Conservation (phyloP, 2,329 filamentous ascomycete species). For the Setomelanomma holmii region DNA sequence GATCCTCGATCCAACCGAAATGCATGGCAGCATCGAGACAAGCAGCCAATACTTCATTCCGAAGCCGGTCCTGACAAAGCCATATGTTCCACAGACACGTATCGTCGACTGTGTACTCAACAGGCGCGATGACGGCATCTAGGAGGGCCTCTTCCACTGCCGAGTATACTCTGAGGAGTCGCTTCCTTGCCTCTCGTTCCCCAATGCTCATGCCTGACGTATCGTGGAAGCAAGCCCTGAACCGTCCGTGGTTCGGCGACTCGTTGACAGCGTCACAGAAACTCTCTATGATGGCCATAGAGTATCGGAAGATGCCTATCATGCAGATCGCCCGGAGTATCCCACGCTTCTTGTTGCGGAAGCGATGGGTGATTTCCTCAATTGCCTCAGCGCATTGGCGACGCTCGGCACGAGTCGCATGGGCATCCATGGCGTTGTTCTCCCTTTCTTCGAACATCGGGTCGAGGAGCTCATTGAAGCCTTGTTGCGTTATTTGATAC, state of each 20-base stretch:
- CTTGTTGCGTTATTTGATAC: constrained; percentile 89
- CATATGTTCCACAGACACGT: constrained; percentile 32
- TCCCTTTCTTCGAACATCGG: constrained; percentile 83
- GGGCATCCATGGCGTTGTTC: constrained; percentile 73
- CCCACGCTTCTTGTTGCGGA: constrained; percentile 14
- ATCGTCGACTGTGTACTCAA: constrained; percentile 16
- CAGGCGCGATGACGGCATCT: constrained; percentile 10
- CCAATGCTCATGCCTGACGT: constrained; percentile 5
- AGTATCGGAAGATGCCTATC: constrained; percentile 37
- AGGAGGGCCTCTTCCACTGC: constrained; percentile 26
- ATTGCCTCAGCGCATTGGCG: constrained; percentile 27
- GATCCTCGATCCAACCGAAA: constrained; percentile 23
- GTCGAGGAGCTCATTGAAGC: constrained; percentile 91
- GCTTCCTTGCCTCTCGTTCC: constrained; percentile 7
- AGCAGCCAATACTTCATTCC: constrained; percentile 24
- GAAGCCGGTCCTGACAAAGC: constrained; percentile 29
- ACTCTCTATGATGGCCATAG: constrained; percentile 30
- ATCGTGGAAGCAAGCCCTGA: constrained; percentile 15
- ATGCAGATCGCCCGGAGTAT: constrained; percentile 16
- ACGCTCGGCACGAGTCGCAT: constrained; percentile 46
- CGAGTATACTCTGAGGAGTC: constrained; percentile 17
- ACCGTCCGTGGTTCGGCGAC: neutral
- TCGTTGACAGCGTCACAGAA: constrained; percentile 24
- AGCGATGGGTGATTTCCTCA: constrained; percentile 26
- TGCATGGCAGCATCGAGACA: constrained; percentile 16